Evolutionary conservation across 306 rosid species (phyloP), one percentile per base, ranked within the genome.

Genomic region (Ormosia emarginata): DNA sequence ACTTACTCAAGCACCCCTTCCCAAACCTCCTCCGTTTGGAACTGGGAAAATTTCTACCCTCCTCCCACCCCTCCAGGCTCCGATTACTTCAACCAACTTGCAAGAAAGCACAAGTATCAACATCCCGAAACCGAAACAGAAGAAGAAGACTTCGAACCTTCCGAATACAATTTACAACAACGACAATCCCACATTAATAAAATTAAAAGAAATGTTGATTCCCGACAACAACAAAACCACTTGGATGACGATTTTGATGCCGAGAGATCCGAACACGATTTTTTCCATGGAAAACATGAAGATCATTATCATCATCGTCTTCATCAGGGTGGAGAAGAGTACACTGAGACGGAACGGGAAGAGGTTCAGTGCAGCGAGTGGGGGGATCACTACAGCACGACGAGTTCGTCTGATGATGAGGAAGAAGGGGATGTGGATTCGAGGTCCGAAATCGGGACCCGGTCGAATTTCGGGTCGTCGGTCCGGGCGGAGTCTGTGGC

Each of bases 321-420:
- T 74, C 85, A 87, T 52, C n/a, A n/a, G n/a, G n/a, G n/a, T 24
- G 24, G 24, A 24, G 88, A 80, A 68, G 89, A 87, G 29, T 85
- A 90, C 59, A 84, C 90, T 1, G 91, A 88, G 72, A 82, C 94
- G 0, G 97, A 96, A 85, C 80, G 98, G 6, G 99, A 96, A 59
- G 99, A 96, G 81, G 99, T 96, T 33, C 94, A 91, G 63, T 96
- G 98, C 73, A 96, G 99, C 47, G 99, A 96, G 67, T 96, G 99
- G 99, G 99, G 82, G 33, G 99, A 96, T 65, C 97, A 85, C 15
- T 96, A 91, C 85, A 93, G 98, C 83, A 90, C 92, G 15, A 86
- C 93, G 4, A 86, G 90, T 36, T 91, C 99, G 2, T 91, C 93
- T 4, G 89, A 86, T 6, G 90, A 83, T 6, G 92, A 59, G 73